A percentile compares a stretch with the other conserved stretches of the same genome.
These are phyloP conservation scores for Flaveria trinervia DNA, from an alignment of 129 eudicot genomes.

Conservation along the genomic window DNA sequence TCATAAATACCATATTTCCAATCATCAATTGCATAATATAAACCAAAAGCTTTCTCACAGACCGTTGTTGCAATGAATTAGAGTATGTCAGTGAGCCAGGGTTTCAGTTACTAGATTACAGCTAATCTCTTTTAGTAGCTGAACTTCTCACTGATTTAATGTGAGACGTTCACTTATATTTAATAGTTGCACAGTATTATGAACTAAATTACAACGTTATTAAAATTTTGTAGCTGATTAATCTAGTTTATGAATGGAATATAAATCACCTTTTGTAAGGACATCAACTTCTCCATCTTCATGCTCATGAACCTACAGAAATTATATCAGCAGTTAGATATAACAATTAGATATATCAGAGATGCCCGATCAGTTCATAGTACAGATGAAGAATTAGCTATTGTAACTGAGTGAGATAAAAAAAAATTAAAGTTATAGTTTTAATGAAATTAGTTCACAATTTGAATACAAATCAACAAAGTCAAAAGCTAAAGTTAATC, in stretches of 20 bases:
- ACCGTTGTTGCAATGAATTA: not conserved
- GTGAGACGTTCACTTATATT: not conserved
- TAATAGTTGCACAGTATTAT: not conserved
- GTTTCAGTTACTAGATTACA: not conserved
- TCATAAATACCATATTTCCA: not conserved
- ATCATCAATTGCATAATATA: not conserved
- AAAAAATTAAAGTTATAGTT: not conserved
- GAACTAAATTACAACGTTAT: not conserved
- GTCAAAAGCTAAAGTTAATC: slow-evolving; percentile 14
- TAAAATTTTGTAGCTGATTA: slow-evolving; percentile 1
- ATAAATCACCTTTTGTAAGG: slow-evolving; percentile 78
- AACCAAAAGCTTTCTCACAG: not conserved
- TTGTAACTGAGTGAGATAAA: not conserved
- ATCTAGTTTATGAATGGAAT: slow-evolving; percentile 11
- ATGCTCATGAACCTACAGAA: slow-evolving; percentile 85
- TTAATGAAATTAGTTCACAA: not conserved
- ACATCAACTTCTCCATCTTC: slow-evolving; percentile 92
- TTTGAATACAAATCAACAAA: slow-evolving; percentile 9
- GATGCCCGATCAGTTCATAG: slow-evolving; percentile 1
- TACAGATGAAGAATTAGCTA: slow-evolving; percentile 18
- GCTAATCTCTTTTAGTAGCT: slow-evolving; percentile 9
- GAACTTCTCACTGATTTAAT: not conserved
- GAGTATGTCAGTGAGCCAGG: not conserved
- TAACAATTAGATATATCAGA: not conserved
- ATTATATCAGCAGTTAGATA: not conserved